A percentile compares a stretch with the other conserved stretches of the same genome.
Evolutionary conservation across 2,329 filamentous ascomycete genomes (phyloP).

Genomic region (Diplocarpon rosae): DNA sequence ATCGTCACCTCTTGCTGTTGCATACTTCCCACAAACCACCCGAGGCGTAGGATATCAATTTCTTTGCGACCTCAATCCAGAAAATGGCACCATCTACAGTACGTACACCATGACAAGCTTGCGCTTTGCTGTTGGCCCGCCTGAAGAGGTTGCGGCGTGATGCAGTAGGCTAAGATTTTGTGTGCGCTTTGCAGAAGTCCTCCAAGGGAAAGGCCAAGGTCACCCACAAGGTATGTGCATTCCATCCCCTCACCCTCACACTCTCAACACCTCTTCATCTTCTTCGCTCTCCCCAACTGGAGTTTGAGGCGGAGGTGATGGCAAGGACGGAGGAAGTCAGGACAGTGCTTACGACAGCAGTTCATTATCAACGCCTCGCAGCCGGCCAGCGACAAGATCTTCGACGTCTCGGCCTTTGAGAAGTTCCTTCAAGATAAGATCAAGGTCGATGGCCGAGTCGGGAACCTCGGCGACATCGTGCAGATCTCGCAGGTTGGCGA

Average conservation of each 20-base stretch:
- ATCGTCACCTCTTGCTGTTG: neutral
- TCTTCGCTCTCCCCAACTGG: neutral
- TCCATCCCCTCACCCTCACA: neutral
- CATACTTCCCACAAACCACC: neutral
- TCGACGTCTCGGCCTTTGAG: slow-evolving; percentile 96
- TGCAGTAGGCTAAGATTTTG: slow-evolving; percentile 90
- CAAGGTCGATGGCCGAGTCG: slow-evolving; percentile 98
- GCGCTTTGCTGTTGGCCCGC: slow-evolving; percentile 88
- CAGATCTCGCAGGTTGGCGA: slow-evolving; percentile 84
- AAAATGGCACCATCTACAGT: slow-evolving; percentile 81
- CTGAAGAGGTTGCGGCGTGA: slow-evolving; percentile 40
- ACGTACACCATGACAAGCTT: slow-evolving; percentile 53
- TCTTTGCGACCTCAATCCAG: slow-evolving; percentile 58
- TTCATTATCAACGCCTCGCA: slow-evolving; percentile 99
- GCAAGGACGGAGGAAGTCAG: neutral
- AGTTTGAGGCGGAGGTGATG: neutral
- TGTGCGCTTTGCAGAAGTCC: slow-evolving; percentile 39
- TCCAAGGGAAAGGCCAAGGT: slow-evolving; percentile 68
- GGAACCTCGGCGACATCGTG: slow-evolving; percentile 92
- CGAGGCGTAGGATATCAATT: slow-evolving; percentile 36
- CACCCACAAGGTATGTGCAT: slow-evolving; percentile 25
- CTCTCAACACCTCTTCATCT: neutral
- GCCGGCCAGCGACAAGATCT: slow-evolving; percentile 99
- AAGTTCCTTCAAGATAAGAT: slow-evolving; percentile 99
- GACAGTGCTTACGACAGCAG: slow-evolving; percentile 34